phyloP scores from a whole-genome alignment of 2,329 filamentous ascomycete genomes.

The Colletotrichum kahawae region DNA sequence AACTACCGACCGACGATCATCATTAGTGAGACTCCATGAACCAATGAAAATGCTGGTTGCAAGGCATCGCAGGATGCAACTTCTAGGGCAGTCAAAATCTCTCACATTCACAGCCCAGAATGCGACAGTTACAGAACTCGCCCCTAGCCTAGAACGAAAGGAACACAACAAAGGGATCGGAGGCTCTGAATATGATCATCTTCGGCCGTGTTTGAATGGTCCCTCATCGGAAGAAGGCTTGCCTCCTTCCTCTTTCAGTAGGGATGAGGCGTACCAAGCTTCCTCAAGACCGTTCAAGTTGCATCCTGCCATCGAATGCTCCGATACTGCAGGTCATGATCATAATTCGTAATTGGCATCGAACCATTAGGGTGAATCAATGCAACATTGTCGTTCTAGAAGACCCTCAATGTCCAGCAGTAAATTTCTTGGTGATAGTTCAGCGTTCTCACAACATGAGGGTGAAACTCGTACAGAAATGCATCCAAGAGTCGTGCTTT shows the following conservation, averaged over 20 bases:
- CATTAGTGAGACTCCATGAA: background rate
- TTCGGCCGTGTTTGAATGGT: background rate
- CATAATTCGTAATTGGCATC: background rate
- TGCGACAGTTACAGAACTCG: background rate
- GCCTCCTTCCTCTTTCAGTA: background rate
- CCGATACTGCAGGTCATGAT: background rate
- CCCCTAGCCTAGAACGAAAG: background rate
- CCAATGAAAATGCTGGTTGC: background rate
- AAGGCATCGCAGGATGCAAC: background rate
- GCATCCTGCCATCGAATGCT: background rate
- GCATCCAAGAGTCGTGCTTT: background rate
- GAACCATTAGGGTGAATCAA: background rate
- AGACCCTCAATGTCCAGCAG: background rate
- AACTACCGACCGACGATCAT: background rate
- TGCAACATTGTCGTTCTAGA: background rate
- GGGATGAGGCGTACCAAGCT: background rate
- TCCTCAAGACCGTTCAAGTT: background rate
- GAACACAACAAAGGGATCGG: background rate
- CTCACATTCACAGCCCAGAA: background rate
- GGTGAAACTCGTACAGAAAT: background rate
- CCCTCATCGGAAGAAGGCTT: no score
- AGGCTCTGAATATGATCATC: background rate
- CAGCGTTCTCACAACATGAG: background rate
- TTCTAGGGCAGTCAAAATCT: background rate
- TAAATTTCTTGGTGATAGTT: background rate